Base-by-base conservation (phyloP, 2,329 filamentous ascomycete species). In the Sporothrix variecibatus region DNA sequence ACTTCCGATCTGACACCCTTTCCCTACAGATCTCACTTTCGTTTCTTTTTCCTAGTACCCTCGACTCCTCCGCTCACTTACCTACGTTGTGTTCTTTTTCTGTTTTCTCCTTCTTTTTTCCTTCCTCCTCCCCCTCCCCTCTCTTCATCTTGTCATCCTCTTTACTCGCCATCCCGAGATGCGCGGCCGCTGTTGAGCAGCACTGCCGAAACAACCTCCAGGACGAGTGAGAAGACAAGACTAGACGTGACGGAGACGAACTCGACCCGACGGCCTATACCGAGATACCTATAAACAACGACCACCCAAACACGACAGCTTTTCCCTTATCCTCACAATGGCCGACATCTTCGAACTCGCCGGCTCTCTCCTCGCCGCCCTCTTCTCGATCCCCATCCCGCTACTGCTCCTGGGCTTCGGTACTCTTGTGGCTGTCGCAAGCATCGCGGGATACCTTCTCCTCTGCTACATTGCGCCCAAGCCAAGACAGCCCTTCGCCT, bases 401-500 rank as follows among this genome's bases (percentile, higher is more conserved):
- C 9, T 76, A 26, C 72, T 78, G 4, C 72, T 78, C 7, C 72
- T 77, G n/a, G 64, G 67, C 51, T n/a, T 76, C 15, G 38, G 38
- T 0, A 56, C 28, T 1, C 60, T 77, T 6, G 49, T 75, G 9
- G 17, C 64, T 1, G 49, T 68, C 56, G 72, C 77, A 71, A 46
- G 69, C 20, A 46, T 46, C n/a, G 56, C 53, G 20, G 60, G 91
- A 79, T 95, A 93, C 80, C 79, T 89, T 71, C 83, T 91, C 75
- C 88, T 98, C 68, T 90, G 90, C 80, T 82, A 94, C 75, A 86
- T 97, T 81, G 95, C 95, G 9, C 95, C 95, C 20, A 90, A 91
- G 70, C 96, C 96, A 11, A 93, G 96, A 73, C 84, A 87, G 31
- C 88, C 93, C 1, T 86, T 91, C 46, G 86, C 89, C 3, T 94